phyloP scores from a whole-genome alignment of 2,329 filamentous ascomycete species.

The Macrophomina tecta region DNA sequence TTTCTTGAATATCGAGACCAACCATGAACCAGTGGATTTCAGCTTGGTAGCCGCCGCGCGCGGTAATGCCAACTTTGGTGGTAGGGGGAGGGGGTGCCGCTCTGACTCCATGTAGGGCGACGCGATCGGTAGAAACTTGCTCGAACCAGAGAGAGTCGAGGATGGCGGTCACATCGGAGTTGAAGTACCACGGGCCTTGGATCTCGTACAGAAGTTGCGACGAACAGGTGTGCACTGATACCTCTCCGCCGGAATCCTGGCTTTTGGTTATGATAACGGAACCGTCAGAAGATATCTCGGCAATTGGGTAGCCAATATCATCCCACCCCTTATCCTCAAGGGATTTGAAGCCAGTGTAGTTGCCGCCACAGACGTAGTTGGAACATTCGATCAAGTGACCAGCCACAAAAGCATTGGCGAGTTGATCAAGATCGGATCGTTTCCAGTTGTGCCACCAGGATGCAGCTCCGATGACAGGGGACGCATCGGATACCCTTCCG shows the following conservation, averaged over 20 bases:
- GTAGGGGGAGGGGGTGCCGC: conserved; percentile 49
- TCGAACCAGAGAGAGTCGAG: conserved; percentile 60
- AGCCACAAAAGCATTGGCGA: conserved; percentile 52
- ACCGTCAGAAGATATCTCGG: conserved; percentile 38
- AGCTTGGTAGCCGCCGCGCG: conserved; percentile 53
- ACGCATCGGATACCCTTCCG: conserved; percentile 52
- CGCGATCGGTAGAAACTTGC: conserved; percentile 56
- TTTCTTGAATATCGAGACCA: conserved; percentile 52
- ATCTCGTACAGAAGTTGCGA: conserved; percentile 34
- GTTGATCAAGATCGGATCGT: conserved; percentile 45
- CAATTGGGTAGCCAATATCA: conserved; percentile 41
- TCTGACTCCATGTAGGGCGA: conserved; percentile 54
- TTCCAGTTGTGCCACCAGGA: conserved; percentile 55
- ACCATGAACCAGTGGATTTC: conserved; percentile 54
- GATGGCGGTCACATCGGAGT: conserved; percentile 62
- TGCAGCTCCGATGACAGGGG: conserved; percentile 51
- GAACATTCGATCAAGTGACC: conserved; percentile 54
- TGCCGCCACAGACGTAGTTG: conserved; percentile 51
- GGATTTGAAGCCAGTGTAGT: conserved; percentile 53
- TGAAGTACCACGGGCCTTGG: conserved; percentile 61
- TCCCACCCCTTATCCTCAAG: conserved; percentile 41
- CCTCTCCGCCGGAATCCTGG: conserved; percentile 31
- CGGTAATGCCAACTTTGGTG: conserved; percentile 53
- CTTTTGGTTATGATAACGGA: conserved; percentile 38
- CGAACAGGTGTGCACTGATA: conserved; percentile 31